These are phyloP conservation scores for Echeveria elegans DNA, from an alignment of 164 flowering plant species.

Conservation along the genomic window DNA sequence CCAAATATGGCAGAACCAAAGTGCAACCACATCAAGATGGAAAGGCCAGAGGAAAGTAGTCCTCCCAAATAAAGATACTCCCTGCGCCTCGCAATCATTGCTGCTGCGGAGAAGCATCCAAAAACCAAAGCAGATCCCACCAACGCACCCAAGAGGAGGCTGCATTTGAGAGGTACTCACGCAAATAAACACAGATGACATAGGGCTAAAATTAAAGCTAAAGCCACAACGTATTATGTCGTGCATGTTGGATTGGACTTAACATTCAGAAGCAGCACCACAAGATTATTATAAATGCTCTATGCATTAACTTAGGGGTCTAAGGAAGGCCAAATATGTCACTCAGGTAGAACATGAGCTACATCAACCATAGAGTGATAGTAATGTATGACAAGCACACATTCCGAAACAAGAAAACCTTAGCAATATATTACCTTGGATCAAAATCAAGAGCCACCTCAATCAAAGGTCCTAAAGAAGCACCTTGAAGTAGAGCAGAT, in stretches of 20 bases:
- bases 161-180: too few relatives aligned
- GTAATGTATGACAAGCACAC: not conserved
- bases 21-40: slow-evolving; percentile 66
- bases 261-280: too few relatives aligned
- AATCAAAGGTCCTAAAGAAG: slow-evolving; percentile 74
- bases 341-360: too few relatives aligned
- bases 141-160: slow-evolving; percentile 63
- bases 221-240: too few relatives aligned
- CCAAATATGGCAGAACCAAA: slow-evolving; percentile 85
- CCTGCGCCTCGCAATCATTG: slow-evolving; percentile 36
- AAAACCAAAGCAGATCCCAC: slow-evolving; percentile 83
- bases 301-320: too few relatives aligned
- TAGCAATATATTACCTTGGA: slow-evolving; percentile 42
- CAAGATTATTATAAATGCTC: too few relatives aligned
- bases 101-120: slow-evolving; percentile 87
- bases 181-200: too few relatives aligned
- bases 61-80: too few relatives aligned
- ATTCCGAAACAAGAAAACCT: not conserved
- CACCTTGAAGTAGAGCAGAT: slow-evolving; percentile 57
- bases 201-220: too few relatives aligned
- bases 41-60: slow-evolving; percentile 70
- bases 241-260: too few relatives aligned
- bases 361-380: too few relatives aligned
- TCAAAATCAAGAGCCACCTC: slow-evolving; percentile 59
- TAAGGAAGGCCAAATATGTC: too few relatives aligned